Base-by-base conservation (phyloP, 169 alveolate genomes). In the Babesia sp. region DNA sequence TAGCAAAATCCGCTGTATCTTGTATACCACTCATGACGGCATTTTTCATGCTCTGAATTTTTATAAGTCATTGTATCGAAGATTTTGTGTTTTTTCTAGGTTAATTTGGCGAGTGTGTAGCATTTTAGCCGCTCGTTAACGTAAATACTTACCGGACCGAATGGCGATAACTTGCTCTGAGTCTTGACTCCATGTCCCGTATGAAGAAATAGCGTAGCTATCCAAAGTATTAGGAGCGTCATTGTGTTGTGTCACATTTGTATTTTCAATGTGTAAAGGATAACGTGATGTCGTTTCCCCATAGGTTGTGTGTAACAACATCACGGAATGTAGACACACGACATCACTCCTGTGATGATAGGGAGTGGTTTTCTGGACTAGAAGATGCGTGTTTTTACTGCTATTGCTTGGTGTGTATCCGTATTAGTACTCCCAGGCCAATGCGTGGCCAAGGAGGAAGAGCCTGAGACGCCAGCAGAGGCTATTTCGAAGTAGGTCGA, bases 21-120 rank as follows among this genome's bases (percentile, higher is more conserved):
- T 81, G 89, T 14, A 81, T 81, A n/a, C 85, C 84, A 81, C 89
- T 72, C 89, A 81, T 81, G 18, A 81, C 81, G 28, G 80, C 45
- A 20, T 81, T 81, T 36, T 80, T 37, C 60, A 81, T 59, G 36
- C 73, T 64, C 89, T 81, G 64, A 18, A 18, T n/a, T n/a, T n/a
- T n/a, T n/a, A n/a, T n/a, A n/a, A n/a, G n/a, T n/a, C n/a, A n/a
- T n/a, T n/a, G n/a, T n/a, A n/a, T n/a, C n/a, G n/a, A n/a, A n/a
- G n/a, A n/a, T n/a, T n/a, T n/a, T n/a, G n/a, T n/a, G n/a, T n/a
- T 72, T 54, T 42, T 16, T 72, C 80, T 24, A 69, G 56, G 6
- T 69, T 69, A 29, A 69, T 33, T n/a, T 41, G n/a, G 9, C 33
- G 26, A 28, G 24, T 57, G 31, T 69, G 80, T 16, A 31, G n/a